Base-by-base conservation (phyloP, 192 early-diverging fungal species). In the Pilobolus umbonatus region DNA sequence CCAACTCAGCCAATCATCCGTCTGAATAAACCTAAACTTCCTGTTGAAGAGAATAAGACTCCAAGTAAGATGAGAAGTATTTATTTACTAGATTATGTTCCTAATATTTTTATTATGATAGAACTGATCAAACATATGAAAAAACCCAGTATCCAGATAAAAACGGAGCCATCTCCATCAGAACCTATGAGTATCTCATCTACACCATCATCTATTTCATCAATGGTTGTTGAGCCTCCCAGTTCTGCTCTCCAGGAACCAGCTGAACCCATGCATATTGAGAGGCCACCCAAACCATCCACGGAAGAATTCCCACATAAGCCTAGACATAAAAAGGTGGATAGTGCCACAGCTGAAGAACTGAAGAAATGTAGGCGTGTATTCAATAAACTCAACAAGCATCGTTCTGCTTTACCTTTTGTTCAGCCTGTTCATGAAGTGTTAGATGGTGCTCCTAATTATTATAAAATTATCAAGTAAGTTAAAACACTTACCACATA, bases 381-480 rank as follows among this genome's bases (percentile, higher is more conserved):
- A 7, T 54, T 69, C 55, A 75, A 67, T 17, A 80, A 72, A 35
- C 36, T 80, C 28, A 38, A 60, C 21, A 75, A 64, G 36, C 81
- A 83, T 22, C 64, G 62, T 4, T 60, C 80, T 9, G 80, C 87
- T 0, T 62, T 72, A 14, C 80, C 80, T 14, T 88, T 89, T 61
- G 59, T 74, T 22, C 73, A 72, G 17, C 80, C 85, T 9, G 88
- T 90, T 15, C 81, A 88, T 38, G 68, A 75, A 10, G 47, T 60
- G 0, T 65, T 69, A 14, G 83, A 81, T 29, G 79, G 77, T 14
- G 79, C 78, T 32, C 77, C 77, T 5, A 65, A 67, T 1, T 87
- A 87, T 63, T 84, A 78, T 57, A 89, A 92, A 59, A 66, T 76
- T 1, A 70, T 87, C 12, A 68, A 66, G 57, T 60, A 60, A 39